Evolutionary conservation across 2,329 filamentous ascomycete genomes (phyloP).

Genomic region (Stachybotrys elegans): DNA sequence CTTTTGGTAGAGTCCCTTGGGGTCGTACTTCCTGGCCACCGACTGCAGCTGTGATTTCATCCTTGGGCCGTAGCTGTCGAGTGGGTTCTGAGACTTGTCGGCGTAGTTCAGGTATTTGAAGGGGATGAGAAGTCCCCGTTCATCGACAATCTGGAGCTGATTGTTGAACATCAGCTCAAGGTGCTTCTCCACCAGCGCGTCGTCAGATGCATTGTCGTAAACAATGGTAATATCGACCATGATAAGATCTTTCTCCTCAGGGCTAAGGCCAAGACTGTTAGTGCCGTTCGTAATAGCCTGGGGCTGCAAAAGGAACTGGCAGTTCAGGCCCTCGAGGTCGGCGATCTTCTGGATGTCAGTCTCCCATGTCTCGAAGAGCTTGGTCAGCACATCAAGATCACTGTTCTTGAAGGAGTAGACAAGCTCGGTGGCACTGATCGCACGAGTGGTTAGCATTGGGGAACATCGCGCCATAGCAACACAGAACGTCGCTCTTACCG

Average conservation of each 20-base stretch:
- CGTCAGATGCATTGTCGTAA: constrained; percentile 1
- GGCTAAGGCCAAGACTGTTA: constrained; percentile 5
- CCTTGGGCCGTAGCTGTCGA: constrained; percentile 14
- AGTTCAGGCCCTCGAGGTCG: constrained; percentile 4
- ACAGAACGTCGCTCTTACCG: neutral
- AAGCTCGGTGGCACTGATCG: neutral
- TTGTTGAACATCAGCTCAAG: neutral
- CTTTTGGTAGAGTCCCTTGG: constrained; percentile 18
- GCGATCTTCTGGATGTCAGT: constrained; percentile 1
- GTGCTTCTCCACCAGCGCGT: neutral
- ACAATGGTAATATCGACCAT: constrained; percentile 2
- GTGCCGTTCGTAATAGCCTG: constrained; percentile 9
- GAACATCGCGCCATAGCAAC: too few relatives aligned
- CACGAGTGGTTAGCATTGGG: neutral
- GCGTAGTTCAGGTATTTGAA: constrained; percentile 15
- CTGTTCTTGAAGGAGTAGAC: neutral
- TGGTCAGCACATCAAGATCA: constrained; percentile 1
- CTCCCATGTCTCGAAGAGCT: constrained; percentile 7
- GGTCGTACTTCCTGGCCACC: constrained; percentile 18
- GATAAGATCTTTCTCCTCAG: constrained; percentile 4
- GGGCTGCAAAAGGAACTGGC: constrained; percentile 8
- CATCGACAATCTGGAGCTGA: neutral
- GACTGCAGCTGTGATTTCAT: constrained; percentile 10
- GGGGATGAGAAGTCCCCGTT: neutral
- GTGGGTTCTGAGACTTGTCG: constrained; percentile 9